Evolutionary conservation across 176 grass and related monocot genomes (phyloP), one percentile per base, ranked within the genome.

Genomic region (Elymus sibiricus): DNA sequence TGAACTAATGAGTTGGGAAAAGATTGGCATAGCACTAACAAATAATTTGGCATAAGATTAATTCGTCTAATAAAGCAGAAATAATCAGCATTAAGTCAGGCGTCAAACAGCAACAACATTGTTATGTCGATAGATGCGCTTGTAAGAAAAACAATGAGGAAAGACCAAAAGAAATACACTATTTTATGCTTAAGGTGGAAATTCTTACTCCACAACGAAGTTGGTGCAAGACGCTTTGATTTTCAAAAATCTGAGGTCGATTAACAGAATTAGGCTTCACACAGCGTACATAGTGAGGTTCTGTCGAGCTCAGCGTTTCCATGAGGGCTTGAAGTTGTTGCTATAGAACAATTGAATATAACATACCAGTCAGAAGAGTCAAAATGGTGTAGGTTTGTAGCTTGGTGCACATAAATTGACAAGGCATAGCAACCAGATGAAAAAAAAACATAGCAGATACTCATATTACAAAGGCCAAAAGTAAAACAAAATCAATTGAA

Each of bases 311-410:
- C 24, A 99, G 88, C 16, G 92, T 99, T 83, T 99, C 97, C 97
- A 99, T 99, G 76, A 99, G 97, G n/a, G 97, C 84, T 91, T 98
- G 97, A 63, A 98, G 90, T 99, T 99, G 97, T 94, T 96, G 97
- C 97, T 99, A 82, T 39, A 66, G 73, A 86, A 87, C 11, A 87
- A 86, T 51, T 51, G 29, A 60, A 78, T 24, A 65, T 79, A 28
- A 56, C 32, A 44, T 15, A 55, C 22, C 21, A 39, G 74, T 74
- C 59, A 87, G 80, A 85, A 62, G 74, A 49, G 28, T 63, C 21
- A 70, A 56, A 67, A 86, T 32, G 59, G 32, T 32, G 46, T 40
- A 38, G 72, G 47, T 8, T 47, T 5, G 25, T 76, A 51, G 42
- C 24, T 59, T 31, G 11, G 26, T 12, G 37, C 28, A 87, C 78